These are phyloP conservation scores for Selaginella moellendorffii DNA, from an alignment of 75 land plant genomes.

Conservation along the genomic window DNA sequence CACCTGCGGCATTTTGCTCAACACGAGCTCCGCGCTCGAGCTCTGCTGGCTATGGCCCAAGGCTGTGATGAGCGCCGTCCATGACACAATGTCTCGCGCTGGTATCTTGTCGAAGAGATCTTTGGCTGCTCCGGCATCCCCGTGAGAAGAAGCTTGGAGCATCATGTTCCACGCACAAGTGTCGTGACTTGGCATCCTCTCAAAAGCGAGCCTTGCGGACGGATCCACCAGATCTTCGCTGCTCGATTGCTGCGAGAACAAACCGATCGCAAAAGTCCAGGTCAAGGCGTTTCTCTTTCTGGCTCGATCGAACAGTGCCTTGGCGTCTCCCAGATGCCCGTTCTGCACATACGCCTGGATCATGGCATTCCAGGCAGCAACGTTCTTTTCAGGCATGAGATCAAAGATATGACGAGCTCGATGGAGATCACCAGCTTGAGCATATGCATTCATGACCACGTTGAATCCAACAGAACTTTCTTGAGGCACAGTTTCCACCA, in stretches of 20 bases:
- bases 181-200: neutral
- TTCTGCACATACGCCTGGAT: neutral
- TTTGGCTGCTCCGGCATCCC: too few relatives aligned
- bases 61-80: too few relatives aligned
- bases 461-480: neutral
- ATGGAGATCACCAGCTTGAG: neutral
- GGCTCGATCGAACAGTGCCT: neutral
- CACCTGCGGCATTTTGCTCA: too few relatives aligned
- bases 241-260: neutral
- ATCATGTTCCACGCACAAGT: neutral
- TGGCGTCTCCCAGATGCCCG: neutral
- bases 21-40: too few relatives aligned
- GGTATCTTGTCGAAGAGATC: too few relatives aligned
- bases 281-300: neutral
- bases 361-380: neutral
- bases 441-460: neutral
- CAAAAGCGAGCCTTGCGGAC: neutral
- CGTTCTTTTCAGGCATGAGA: neutral
- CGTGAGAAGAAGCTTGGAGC: neutral
- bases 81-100: too few relatives aligned
- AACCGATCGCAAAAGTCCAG: neutral
- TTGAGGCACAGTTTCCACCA: neutral
- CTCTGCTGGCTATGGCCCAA: too few relatives aligned
- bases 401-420: neutral
- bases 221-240: too few relatives aligned